These are phyloP conservation scores for Jimgerdemannia lactiflua DNA, from an alignment of 192 early-diverging fungal genomes.

Conservation along the genomic window DNA sequence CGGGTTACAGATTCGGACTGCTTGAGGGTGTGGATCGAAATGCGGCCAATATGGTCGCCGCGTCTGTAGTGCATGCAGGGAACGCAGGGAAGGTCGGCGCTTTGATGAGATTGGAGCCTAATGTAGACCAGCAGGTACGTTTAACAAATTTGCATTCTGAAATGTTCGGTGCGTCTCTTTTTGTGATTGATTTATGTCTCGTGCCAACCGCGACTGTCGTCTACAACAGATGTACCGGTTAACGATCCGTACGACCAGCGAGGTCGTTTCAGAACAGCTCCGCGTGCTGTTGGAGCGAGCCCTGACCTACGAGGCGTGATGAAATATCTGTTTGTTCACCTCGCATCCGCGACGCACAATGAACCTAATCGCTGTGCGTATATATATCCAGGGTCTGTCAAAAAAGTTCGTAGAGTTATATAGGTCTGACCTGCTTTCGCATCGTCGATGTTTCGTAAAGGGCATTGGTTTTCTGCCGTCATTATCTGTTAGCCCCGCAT, in stretches of 20 bases:
- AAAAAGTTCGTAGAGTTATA: neutral
- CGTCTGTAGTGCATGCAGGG: slow-evolving; percentile 79
- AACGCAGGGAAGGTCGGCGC: slow-evolving; percentile 84
- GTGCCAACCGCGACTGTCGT: neutral
- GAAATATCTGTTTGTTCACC: neutral
- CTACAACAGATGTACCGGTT: slow-evolving; percentile 77
- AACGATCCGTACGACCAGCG: slow-evolving; percentile 88
- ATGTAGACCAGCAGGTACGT: slow-evolving; percentile 75
- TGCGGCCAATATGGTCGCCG: slow-evolving; percentile 85
- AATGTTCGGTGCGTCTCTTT: too few relatives aligned
- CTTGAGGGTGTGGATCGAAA: slow-evolving; percentile 87
- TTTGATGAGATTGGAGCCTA: slow-evolving; percentile 87
- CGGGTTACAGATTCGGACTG: slow-evolving; percentile 70
- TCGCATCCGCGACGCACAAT: neutral
- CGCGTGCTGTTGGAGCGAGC: slow-evolving; percentile 38
- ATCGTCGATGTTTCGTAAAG: neutral
- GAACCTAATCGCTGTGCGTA: neutral
- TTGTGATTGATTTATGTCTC: neutral
- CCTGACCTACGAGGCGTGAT: slow-evolving; percentile 15
- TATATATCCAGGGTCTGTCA: neutral
- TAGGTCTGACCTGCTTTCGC: neutral
- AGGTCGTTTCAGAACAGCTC: slow-evolving; percentile 60
- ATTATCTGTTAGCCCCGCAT: too few relatives aligned
- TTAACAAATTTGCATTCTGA: neutral
- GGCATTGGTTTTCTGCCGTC: neutral